Conservation (phyloP, 345 rosid species). For the Gossypium mustelinum region DNA sequence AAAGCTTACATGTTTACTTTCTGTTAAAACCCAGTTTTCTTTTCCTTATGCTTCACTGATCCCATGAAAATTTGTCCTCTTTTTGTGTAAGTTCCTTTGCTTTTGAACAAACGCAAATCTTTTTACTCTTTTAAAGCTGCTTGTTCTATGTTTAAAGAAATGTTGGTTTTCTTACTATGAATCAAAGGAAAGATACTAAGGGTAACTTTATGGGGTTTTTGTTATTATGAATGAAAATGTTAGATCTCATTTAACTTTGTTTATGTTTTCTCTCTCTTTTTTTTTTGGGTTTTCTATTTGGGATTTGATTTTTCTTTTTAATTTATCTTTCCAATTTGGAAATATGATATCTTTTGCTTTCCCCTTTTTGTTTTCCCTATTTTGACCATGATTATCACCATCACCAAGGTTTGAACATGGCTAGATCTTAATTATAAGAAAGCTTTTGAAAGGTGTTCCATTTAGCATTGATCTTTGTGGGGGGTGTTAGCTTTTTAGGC, state of each 20-base stretch:
- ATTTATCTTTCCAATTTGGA: neutral
- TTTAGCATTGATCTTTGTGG: conserved; percentile 6
- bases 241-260: conserved; percentile 20
- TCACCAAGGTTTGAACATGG: neutral
- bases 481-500: neutral
- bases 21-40: neutral
- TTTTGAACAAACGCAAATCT: neutral
- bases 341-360: neutral
- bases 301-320: neutral
- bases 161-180: too few relatives aligned
- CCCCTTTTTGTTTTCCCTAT: neutral
- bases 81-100: conserved; percentile 26
- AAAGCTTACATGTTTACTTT: neutral
- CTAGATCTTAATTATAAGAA: neutral
- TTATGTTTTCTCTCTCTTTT: neutral
- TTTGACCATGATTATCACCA: neutral
- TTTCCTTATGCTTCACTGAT: neutral
- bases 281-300: neutral
- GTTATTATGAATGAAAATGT: neutral
- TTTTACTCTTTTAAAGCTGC: neutral
- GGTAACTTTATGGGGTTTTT: neutral
- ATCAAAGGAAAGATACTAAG: neutral
- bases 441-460: neutral
- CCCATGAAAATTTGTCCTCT: neutral
- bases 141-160: neutral